phyloP scores from a whole-genome alignment of 305 asterid genomes.

The Rubia balearica region DNA sequence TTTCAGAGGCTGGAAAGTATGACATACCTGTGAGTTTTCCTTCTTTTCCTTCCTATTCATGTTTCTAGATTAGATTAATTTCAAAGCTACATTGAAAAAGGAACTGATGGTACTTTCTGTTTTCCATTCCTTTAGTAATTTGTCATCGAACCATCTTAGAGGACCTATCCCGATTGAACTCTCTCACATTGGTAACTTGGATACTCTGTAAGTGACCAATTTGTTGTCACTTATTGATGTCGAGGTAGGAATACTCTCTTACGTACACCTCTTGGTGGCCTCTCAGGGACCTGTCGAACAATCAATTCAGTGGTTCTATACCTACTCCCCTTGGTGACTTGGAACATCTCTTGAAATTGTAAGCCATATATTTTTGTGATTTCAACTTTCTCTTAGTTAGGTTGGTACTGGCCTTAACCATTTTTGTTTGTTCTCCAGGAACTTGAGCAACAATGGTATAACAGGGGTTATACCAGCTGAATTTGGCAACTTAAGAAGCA shows the following conservation, averaged over 20 bases:
- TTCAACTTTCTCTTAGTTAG: background rate
- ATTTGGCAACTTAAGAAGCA: slow-evolving; percentile 85
- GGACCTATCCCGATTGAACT: slow-evolving; percentile 93
- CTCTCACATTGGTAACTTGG: slow-evolving; percentile 84
- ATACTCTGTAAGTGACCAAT: slow-evolving; percentile 63
- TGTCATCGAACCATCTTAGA: slow-evolving; percentile 58
- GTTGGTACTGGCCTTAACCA: background rate
- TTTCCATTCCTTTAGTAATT: slow-evolving; percentile 42
- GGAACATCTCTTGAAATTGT: slow-evolving; percentile 97
- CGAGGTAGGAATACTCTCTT: background rate
- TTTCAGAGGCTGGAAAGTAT: slow-evolving; percentile 85
- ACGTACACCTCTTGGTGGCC: slow-evolving; percentile 5
- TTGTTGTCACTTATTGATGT: background rate
- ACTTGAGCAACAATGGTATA: slow-evolving; percentile 68
- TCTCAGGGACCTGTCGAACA: slow-evolving; percentile 77
- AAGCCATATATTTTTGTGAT: slow-evolving; percentile 19
- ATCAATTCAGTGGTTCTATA: slow-evolving; percentile 59
- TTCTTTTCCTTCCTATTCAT: background rate
- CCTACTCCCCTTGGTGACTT: slow-evolving; percentile 92
- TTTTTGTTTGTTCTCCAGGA: slow-evolving; percentile 33
- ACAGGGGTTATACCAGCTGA: slow-evolving; percentile 73
- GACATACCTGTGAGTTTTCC: slow-evolving; percentile 79
- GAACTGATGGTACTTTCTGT: background rate
- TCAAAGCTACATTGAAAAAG: background rate
- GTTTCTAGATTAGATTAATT: background rate